Evolutionary conservation across 225 moss, liverwort and hornwort species (phyloP).

Genomic region (Sphagnum tenellum): DNA sequence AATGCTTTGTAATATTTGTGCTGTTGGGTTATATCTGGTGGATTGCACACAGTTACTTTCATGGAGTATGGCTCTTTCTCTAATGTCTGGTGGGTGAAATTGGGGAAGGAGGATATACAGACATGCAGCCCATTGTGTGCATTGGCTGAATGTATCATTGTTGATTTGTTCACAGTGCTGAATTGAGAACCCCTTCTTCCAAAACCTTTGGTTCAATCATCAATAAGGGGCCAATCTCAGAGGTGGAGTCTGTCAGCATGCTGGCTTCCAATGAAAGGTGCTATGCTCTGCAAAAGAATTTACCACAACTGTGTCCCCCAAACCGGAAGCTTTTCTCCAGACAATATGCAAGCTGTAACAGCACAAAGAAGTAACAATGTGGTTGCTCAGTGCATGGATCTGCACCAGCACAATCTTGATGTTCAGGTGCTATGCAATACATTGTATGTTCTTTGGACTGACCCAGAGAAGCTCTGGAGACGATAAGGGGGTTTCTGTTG

Average conservation of each 20-base stretch:
- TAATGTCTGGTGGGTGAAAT: too few relatives aligned
- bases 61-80: too few relatives aligned
- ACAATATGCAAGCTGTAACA: conserved; percentile 26
- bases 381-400: conserved; percentile 61
- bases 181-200: conserved; percentile 26
- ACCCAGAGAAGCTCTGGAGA: too few relatives aligned
- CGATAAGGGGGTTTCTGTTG: too few relatives aligned
- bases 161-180: conserved; percentile 17
- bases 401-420: conserved; percentile 66
- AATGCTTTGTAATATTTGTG: too few relatives aligned
- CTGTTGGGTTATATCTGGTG: too few relatives aligned
- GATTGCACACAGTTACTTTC: too few relatives aligned
- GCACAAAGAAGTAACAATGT: conserved; percentile 37
- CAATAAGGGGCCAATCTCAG: conserved; percentile 31
- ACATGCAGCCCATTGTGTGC: too few relatives aligned
- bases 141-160: too few relatives aligned
- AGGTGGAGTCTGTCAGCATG: conserved; percentile 32
- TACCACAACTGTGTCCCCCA: conserved; percentile 22
- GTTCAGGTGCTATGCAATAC: conserved; percentile 51
- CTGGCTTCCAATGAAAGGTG: conserved; percentile 27
- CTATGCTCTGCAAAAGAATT: conserved; percentile 41
- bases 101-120: too few relatives aligned
- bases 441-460: too few relatives aligned
- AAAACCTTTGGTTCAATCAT: conserved; percentile 20
- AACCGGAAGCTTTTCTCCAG: conserved; percentile 23